phyloP scores from a whole-genome alignment of 2,329 filamentous ascomycete genomes.

The Colletotrichum camelliae region DNA sequence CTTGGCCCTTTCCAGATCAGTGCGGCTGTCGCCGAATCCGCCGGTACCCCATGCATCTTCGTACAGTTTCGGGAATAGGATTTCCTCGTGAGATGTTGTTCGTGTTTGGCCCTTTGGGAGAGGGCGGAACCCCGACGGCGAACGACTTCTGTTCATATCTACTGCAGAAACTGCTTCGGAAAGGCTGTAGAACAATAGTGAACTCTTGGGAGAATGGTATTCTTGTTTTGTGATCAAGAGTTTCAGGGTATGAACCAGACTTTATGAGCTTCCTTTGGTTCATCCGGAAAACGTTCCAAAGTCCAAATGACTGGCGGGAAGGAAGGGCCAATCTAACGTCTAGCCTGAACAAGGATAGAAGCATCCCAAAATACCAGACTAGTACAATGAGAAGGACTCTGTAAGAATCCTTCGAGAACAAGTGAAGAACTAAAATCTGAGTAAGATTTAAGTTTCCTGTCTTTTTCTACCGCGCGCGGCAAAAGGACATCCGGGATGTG shows the following conservation, averaged over 20 bases:
- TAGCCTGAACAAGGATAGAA: neutral
- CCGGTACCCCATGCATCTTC: neutral
- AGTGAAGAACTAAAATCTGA: neutral
- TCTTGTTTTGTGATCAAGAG: no score
- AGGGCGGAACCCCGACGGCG: neutral
- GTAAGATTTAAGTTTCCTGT: neutral
- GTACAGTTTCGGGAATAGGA: neutral
- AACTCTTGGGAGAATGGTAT: no score
- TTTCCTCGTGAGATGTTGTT: neutral
- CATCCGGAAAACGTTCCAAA: neutral
- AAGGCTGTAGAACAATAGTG: neutral
- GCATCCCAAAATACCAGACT: neutral
- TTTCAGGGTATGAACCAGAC: rapidly evolving
- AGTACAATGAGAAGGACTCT: neutral
- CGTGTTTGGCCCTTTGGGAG: neutral
- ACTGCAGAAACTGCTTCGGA: neutral
- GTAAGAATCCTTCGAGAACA: neutral
- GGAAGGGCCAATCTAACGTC: neutral
- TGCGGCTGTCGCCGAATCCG: neutral
- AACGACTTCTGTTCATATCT: neutral
- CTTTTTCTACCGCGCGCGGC: neutral
- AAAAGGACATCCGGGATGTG: no score
- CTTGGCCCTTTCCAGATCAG: slow-evolving; percentile 34
- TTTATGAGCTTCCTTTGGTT: neutral
- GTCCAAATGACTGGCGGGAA: neutral